Evolutionary conservation across 2,329 filamentous ascomycete species (phyloP).

Genomic region (Dendryphion nanum): DNA sequence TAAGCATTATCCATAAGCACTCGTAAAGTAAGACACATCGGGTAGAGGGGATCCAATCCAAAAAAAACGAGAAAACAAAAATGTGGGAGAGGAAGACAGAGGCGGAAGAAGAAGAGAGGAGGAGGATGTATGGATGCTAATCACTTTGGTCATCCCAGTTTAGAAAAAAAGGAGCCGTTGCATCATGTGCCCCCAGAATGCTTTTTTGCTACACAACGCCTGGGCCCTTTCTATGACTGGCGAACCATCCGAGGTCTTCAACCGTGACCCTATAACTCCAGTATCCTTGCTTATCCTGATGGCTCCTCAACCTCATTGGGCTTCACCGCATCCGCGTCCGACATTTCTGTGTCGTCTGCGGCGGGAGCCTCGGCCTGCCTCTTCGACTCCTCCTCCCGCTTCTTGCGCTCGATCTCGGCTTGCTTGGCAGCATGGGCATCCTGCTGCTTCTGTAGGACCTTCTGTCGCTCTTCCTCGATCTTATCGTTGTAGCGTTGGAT

Average conservation of each 20-base stretch:
- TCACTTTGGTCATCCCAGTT: too few relatives aligned
- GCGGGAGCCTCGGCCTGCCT: constrained; percentile 50
- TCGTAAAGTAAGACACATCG: too few relatives aligned
- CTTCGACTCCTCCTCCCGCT: constrained; percentile 70
- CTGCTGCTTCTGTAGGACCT: constrained; percentile 65
- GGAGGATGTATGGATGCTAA: too few relatives aligned
- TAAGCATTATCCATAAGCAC: too few relatives aligned
- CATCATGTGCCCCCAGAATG: too few relatives aligned
- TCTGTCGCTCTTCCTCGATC: constrained; percentile 80
- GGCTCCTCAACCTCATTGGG: constrained; percentile 41
- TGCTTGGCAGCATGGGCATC: constrained; percentile 61
- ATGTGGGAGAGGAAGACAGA: too few relatives aligned
- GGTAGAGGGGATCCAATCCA: too few relatives aligned
- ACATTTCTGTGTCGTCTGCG: constrained; percentile 56
- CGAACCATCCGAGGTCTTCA: not conserved
- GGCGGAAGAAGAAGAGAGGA: too few relatives aligned
- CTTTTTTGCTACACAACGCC: constrained; percentile 1
- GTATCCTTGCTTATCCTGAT: constrained; percentile 9
- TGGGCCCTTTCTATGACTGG: not conserved
- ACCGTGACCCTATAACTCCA: not conserved
- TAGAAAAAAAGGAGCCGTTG: too few relatives aligned
- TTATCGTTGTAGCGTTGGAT: constrained; percentile 95
- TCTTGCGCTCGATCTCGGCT: constrained; percentile 70
- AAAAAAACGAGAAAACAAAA: too few relatives aligned
- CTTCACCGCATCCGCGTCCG: constrained; percentile 52